phyloP scores from a whole-genome alignment of 2,329 filamentous ascomycete species.

The Phyllosticta ampelicida region DNA sequence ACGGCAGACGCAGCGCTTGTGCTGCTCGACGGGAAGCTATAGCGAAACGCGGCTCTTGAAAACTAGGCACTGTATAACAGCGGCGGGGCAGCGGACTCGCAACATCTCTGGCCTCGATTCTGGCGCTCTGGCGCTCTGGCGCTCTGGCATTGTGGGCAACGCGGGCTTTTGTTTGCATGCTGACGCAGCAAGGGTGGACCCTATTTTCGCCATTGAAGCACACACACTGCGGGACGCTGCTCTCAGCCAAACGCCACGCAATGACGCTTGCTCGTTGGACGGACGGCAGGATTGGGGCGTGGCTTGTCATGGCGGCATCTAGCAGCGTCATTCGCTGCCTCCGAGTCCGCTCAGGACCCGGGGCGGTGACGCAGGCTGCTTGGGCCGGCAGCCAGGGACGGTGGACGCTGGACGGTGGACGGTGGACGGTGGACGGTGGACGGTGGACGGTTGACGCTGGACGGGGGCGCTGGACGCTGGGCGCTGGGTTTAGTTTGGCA shows the following conservation, averaged over 20 bases:
- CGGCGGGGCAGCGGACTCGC: too few relatives aligned
- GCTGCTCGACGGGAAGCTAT: neutral
- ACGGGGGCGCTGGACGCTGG: too few relatives aligned
- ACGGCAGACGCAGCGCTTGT: neutral
- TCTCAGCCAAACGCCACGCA: neutral
- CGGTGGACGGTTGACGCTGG: too few relatives aligned
- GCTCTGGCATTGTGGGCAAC: slow-evolving; percentile 4
- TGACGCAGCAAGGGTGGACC: neutral
- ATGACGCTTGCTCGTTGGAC: neutral
- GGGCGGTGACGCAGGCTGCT: neutral
- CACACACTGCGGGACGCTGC: neutral
- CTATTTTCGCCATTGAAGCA: neutral
- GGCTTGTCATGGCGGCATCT: slow-evolving; percentile 5
- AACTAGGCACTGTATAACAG: too few relatives aligned
- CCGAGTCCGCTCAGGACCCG: neutral
- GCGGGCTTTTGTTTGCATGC: slow-evolving; percentile 1
- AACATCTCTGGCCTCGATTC: neutral
- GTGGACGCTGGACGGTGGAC: neutral
- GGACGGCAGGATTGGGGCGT: neutral
- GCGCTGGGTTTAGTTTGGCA: too few relatives aligned
- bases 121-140: too few relatives aligned
- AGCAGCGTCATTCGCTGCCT: neutral
- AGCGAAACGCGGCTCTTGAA: too few relatives aligned
- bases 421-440: too few relatives aligned
- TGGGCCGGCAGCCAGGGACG: neutral